Evolutionary conservation across 2,329 filamentous ascomycete genomes (phyloP).

Genomic region (Trichoderma sp.): DNA sequence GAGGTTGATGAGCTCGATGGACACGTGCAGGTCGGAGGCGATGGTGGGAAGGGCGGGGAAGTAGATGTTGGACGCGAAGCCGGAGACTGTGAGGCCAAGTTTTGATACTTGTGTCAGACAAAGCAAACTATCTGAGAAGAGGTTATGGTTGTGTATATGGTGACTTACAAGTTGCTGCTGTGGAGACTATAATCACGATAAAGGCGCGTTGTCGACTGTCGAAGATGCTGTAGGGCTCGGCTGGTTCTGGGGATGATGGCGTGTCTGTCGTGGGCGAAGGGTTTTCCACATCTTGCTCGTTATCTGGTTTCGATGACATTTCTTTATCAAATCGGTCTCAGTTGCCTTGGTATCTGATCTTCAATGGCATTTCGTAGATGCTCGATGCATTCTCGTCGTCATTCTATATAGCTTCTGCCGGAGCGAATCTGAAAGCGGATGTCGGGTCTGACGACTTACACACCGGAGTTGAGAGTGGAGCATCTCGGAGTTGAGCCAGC

Average conservation of each 20-base stretch:
- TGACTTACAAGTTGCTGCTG: slow-evolving; percentile 53
- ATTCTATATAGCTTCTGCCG: slow-evolving; percentile 13
- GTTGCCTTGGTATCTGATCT: too few species aligned
- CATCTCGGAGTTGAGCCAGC: slow-evolving; percentile 8
- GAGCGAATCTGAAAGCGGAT: not conserved
- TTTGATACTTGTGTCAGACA: not conserved
- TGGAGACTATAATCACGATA: slow-evolving; percentile 51
- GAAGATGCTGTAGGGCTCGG: slow-evolving; percentile 53
- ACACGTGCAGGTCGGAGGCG: slow-evolving; percentile 51
- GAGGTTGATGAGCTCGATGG: slow-evolving; percentile 49
- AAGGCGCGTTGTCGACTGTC: slow-evolving; percentile 52
- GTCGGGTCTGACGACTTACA: not conserved
- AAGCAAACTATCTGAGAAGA: not conserved
- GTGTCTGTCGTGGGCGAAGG: not conserved
- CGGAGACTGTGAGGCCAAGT: slow-evolving; percentile 39
- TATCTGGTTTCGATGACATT: slow-evolving; percentile 7
- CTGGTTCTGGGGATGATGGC: not conserved
- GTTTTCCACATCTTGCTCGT: slow-evolving; percentile 4
- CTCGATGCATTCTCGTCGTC: not conserved
- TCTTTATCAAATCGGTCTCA: not conserved
- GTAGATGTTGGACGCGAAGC: slow-evolving; percentile 55
- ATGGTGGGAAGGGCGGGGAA: slow-evolving; percentile 56
- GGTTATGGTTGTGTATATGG: not conserved
- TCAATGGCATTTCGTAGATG: not conserved
- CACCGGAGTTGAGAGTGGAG: slow-evolving; percentile 15